A percentile compares a stretch with the other conserved stretches of the same genome.
Conservation (phyloP, 257 asterid genomes). For the Solanum neorickii region DNA sequence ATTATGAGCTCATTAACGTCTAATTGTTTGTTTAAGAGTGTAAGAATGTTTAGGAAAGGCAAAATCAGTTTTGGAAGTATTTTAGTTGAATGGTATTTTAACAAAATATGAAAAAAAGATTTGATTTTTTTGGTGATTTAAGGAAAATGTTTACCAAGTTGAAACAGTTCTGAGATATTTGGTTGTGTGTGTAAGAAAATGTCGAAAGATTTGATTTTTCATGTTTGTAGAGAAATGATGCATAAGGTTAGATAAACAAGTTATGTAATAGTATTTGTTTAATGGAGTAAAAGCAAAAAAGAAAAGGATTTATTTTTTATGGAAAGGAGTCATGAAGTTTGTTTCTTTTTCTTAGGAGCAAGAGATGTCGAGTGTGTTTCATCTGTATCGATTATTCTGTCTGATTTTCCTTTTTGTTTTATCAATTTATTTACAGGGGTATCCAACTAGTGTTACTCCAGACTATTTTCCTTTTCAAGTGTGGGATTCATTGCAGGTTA, state of each 20-base stretch:
- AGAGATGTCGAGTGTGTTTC: neutral
- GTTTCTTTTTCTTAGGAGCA: neutral
- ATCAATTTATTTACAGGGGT: slow-evolving; percentile 40
- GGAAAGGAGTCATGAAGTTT: neutral
- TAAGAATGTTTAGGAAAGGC: neutral
- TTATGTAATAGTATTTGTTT: neutral
- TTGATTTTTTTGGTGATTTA: neutral
- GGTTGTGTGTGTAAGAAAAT: neutral
- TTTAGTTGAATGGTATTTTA: neutral
- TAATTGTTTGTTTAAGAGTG: neutral
- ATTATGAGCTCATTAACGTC: neutral
- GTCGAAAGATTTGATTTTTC: neutral
- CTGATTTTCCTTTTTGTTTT: neutral
- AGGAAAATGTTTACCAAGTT: neutral
- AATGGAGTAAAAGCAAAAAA: neutral
- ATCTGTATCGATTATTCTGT: neutral
- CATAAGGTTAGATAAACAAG: neutral
- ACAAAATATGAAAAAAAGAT: neutral
- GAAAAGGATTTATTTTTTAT: neutral
- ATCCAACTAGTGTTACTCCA: slow-evolving; percentile 84
- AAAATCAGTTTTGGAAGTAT: neutral
- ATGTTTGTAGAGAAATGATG: neutral
- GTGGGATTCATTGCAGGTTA: slow-evolving; percentile 96
- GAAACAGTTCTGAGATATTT: neutral
- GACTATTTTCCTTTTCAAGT: slow-evolving; percentile 81